Conservation (phyloP, 352 stramenopile species). For the Phytophthora sp. region DNA sequence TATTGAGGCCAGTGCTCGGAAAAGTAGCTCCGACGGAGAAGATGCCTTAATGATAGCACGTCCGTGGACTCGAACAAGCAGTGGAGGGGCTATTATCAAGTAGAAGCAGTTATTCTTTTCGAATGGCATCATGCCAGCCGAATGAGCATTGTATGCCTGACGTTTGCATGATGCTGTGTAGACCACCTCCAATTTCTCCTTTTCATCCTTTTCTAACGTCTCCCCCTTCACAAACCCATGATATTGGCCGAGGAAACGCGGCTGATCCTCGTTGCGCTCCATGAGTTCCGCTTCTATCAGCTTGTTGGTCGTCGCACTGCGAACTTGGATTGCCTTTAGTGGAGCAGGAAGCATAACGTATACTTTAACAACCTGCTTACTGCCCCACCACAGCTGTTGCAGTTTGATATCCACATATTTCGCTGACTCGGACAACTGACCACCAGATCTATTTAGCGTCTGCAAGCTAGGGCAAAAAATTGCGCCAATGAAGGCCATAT, state of each 20-base stretch:
- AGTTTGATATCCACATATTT: background rate
- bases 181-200: slow-evolving; percentile 31
- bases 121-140: slow-evolving; percentile 22
- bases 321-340: slow-evolving; percentile 41
- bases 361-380: slow-evolving; percentile 53
- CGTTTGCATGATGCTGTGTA: slow-evolving; percentile 27
- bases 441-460: slow-evolving; percentile 12
- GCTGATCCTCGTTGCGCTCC: slow-evolving; percentile 36
- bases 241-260: slow-evolving; percentile 64
- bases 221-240: slow-evolving; percentile 56
- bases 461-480: slow-evolving; percentile 35
- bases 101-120: slow-evolving; percentile 48
- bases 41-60: slow-evolving; percentile 32
- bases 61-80: slow-evolving; percentile 50
- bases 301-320: slow-evolving; percentile 48
- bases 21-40: slow-evolving; percentile 30
- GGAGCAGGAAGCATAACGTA: slow-evolving; percentile 49
- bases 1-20: slow-evolving; percentile 35
- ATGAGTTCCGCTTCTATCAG: slow-evolving; percentile 37
- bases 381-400: slow-evolving; percentile 41
- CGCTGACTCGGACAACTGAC: slow-evolving; percentile 1
- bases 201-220: slow-evolving; percentile 40
- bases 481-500: slow-evolving; percentile 47
- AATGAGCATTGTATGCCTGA: background rate
- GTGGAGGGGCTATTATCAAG: slow-evolving; percentile 51